Percentiles rank a stretch among this genome's conserved stretches.
These are phyloP conservation scores for Corchorus capsularis DNA, from an alignment of 345 rosid species.

Conservation along the genomic window DNA sequence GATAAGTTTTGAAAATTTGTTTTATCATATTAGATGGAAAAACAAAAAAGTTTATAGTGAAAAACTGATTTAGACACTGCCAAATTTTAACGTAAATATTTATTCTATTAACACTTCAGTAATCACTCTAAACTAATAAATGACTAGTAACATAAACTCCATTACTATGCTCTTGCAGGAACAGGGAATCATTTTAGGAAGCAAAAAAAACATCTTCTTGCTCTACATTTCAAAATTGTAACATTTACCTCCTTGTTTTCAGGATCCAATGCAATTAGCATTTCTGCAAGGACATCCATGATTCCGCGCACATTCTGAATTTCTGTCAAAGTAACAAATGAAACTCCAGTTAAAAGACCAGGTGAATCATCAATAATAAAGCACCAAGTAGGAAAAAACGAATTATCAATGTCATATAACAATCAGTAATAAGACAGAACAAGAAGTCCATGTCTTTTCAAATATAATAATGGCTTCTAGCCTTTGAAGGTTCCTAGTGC, in stretches of 20 bases:
- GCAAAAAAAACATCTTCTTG: background rate
- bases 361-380: conserved; percentile 14
- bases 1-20: background rate
- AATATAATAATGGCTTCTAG: background rate
- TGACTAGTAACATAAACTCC: background rate
- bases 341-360: conserved; percentile 31
- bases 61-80: no score
- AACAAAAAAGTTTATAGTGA: background rate
- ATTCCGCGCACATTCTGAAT: conserved; percentile 97
- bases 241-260: conserved; percentile 78
- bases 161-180: background rate
- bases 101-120: background rate
- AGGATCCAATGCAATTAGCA: conserved; percentile 92
- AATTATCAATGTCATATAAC: conserved; percentile 3
- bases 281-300: conserved; percentile 98
- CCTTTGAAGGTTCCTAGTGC: background rate
- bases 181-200: background rate
- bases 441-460: conserved; percentile 12
- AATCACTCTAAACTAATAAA: background rate
- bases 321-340: conserved; percentile 76
- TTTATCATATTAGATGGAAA: background rate
- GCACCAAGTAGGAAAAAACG: background rate
- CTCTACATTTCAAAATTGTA: conserved; percentile 12
- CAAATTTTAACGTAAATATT: conserved; percentile 3
- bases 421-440: conserved; percentile 8